Percentiles rank a stretch among this genome's conserved stretches.
phyloP scores from a whole-genome alignment of 2,329 filamentous ascomycete species.

The Penicillium sp. region DNA sequence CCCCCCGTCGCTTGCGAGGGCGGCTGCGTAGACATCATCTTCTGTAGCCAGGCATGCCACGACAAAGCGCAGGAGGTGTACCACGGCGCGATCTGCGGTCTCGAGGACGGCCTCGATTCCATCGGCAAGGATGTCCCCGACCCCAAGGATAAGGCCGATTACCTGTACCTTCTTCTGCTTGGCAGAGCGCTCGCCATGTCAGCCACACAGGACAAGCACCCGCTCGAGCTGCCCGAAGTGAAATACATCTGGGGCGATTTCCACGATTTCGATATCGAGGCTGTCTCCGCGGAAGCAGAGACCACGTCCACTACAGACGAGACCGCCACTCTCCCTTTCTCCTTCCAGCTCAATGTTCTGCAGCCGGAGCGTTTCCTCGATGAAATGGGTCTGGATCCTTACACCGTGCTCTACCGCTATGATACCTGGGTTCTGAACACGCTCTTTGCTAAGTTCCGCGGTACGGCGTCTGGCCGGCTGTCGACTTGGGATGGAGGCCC shows the following conservation, averaged over 20 bases:
- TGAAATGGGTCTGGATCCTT: constrained; percentile 62
- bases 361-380: constrained; percentile 60
- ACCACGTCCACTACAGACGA: constrained; percentile 17
- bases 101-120: constrained; percentile 51
- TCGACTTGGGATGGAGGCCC: constrained; percentile 74
- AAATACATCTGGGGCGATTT: constrained; percentile 68
- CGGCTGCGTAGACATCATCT: constrained; percentile 58
- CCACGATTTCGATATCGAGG: constrained; percentile 32
- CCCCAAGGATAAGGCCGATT: constrained; percentile 56
- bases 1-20: constrained; percentile 48
- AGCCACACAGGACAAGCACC: constrained; percentile 57
- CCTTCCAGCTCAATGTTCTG: constrained; percentile 58
- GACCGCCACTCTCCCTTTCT: constrained; percentile 56
- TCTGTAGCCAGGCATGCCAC: constrained; percentile 58
- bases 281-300: not conserved
- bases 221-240: constrained; percentile 58
- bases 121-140: constrained; percentile 57
- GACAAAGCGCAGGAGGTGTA: constrained; percentile 55
- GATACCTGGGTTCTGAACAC: constrained; percentile 74
- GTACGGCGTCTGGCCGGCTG: constrained; percentile 83
- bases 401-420: constrained; percentile 42
- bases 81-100: constrained; percentile 58
- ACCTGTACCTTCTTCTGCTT: constrained; percentile 59
- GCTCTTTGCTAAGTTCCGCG: constrained; percentile 86
- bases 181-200: constrained; percentile 60